phyloP scores from a whole-genome alignment of 257 asterid species.

The Petunia axillaris region DNA sequence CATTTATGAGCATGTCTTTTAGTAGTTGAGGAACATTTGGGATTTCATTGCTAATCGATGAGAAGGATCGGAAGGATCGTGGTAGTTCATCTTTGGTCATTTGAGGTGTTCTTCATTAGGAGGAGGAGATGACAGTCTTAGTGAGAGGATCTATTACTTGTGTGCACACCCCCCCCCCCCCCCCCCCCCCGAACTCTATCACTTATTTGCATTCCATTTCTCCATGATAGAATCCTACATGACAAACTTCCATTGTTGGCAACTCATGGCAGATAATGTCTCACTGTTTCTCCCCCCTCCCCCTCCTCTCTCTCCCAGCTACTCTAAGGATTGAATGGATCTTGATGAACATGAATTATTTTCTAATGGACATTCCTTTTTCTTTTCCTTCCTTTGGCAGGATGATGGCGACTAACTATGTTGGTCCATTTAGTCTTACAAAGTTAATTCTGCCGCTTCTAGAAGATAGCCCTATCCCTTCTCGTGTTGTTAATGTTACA shows the following conservation, averaged over 20 bases:
- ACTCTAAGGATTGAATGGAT: not conserved
- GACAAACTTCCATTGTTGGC: not conserved
- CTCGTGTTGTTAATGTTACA: constrained; percentile 85
- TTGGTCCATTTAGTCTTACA: constrained; percentile 88
- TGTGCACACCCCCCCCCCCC: no score
- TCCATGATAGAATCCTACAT: not conserved
- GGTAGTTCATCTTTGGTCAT: no score
- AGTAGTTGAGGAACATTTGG: no score
- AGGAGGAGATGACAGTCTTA: no score
- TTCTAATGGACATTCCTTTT: constrained; percentile 8
- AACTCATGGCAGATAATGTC: not conserved
- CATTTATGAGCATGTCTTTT: no score
- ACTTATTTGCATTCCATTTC: no score
- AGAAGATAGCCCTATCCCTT: constrained; percentile 64
- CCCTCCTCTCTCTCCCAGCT: not conserved
- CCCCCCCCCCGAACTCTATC: no score
- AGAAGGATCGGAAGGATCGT: no score
- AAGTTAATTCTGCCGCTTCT: constrained; percentile 74
- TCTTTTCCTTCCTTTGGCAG: constrained; percentile 41
- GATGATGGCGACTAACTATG: constrained; percentile 88
- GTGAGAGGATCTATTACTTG: no score
- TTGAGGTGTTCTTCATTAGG: no score
- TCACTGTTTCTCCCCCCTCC: not conserved
- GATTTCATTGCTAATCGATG: no score
- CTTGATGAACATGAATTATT: not conserved